Conservation (phyloP, 768 basidiomycete species). For the Tremella yokohamensis region DNA sequence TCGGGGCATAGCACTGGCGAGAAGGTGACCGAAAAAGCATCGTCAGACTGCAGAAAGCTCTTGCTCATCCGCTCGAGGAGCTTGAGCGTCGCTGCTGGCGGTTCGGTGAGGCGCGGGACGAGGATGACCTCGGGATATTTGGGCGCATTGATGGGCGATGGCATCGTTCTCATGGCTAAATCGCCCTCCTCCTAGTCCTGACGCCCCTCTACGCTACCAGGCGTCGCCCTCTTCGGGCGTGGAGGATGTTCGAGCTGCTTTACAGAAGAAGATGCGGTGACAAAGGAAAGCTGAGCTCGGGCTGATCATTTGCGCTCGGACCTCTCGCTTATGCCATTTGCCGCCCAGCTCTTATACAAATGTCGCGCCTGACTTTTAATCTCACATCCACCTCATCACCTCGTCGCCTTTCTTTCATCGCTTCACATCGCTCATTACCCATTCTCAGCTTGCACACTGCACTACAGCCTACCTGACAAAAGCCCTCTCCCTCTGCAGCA, state of each 20-base stretch:
- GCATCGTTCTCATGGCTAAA: neutral
- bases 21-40: constrained; percentile 14
- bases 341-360: too few relatives aligned
- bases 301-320: too few relatives aligned
- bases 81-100: neutral
- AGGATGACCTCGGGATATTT: constrained; percentile 12
- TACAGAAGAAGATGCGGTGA: too few relatives aligned
- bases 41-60: neutral
- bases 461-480: neutral
- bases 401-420: neutral
- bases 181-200: too few relatives aligned
- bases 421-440: constrained; percentile 6
- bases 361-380: constrained; percentile 6
- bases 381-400: constrained; percentile 3
- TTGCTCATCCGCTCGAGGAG: constrained; percentile 1
- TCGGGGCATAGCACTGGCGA: constrained; percentile 1
- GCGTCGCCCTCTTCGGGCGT: too few relatives aligned
- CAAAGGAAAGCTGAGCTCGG: too few relatives aligned
- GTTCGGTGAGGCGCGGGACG: neutral
- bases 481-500: neutral
- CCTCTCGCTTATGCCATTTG: too few relatives aligned
- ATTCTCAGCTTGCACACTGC: neutral
- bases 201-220: too few relatives aligned
- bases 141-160: constrained; percentile 1
- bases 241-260: too few relatives aligned